A percentile compares a stretch with the other conserved stretches of the same genome.
These are phyloP conservation scores for Adansonia rubrostipa DNA, from an alignment of 441 rosid genomes.

Conservation along the genomic window DNA sequence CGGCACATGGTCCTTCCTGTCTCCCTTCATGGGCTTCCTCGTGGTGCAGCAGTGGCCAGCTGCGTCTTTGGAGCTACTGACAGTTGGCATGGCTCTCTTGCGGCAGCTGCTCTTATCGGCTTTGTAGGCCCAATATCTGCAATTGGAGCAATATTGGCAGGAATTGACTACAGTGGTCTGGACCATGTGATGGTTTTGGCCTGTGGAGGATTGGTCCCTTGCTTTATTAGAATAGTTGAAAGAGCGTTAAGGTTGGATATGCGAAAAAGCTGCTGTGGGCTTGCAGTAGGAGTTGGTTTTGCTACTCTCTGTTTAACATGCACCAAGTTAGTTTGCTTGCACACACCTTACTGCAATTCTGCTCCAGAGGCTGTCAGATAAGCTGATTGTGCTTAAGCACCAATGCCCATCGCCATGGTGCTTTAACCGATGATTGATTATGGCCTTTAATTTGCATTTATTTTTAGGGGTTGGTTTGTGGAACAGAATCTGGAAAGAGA, in stretches of 20 bases:
- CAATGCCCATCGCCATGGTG: neutral
- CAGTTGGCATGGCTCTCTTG: constrained; percentile 90
- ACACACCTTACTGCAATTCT: constrained; percentile 94
- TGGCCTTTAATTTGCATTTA: neutral
- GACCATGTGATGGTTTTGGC: constrained; percentile 91
- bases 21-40: constrained; percentile 88
- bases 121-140: constrained; percentile 91
- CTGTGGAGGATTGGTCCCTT: constrained; percentile 83
- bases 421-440: neutral
- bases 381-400: constrained; percentile 8
- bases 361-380: constrained; percentile 96
- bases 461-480: constrained; percentile 17
- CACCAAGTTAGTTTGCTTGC: constrained; percentile 90
- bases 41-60: constrained; percentile 53
- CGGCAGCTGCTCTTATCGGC: constrained; percentile 84
- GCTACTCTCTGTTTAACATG: constrained; percentile 77
- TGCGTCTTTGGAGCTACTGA: constrained; percentile 88
- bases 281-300: constrained; percentile 66
- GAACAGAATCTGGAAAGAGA: constrained; percentile 1
- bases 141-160: constrained; percentile 84
- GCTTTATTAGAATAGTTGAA: constrained; percentile 58
- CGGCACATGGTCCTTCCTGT: constrained; percentile 97
- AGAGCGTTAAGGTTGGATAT: constrained; percentile 72
- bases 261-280: constrained; percentile 62
- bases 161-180: constrained; percentile 91